Conservation (phyloP, 2,329 filamentous ascomycete genomes). For the Monilinia laxa region DNA sequence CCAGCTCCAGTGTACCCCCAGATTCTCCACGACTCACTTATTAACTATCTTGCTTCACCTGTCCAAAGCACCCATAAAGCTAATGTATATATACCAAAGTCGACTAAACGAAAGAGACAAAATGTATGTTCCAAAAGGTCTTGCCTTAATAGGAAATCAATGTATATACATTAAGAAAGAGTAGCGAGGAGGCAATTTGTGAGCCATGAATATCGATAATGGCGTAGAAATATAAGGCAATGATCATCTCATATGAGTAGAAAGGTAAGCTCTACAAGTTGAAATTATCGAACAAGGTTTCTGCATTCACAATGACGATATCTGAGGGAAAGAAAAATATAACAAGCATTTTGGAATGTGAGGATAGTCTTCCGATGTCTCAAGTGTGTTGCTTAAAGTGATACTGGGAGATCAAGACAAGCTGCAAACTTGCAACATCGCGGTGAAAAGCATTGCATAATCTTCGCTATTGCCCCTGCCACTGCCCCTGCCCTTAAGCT, state of each 20-base stretch:
- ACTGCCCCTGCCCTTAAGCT: background rate
- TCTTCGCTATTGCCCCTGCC: background rate
- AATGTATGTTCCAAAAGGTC: conserved; percentile 79
- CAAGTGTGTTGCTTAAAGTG: no score
- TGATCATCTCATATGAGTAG: conserved; percentile 73
- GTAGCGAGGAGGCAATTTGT: conserved; percentile 62
- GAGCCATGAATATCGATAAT: conserved; percentile 64
- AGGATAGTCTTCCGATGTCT: no score
- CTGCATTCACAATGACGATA: background rate
- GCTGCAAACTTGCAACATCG: no score
- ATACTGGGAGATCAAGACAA: no score
- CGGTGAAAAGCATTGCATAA: no score
- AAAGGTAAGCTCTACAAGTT: conserved; percentile 58
- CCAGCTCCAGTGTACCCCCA: no score
- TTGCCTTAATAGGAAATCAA: conserved; percentile 58
- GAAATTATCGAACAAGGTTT: background rate
- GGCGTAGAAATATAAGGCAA: conserved; percentile 66
- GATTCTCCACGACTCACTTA: no score
- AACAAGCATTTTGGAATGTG: background rate
- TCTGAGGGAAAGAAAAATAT: background rate
- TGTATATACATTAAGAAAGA: conserved; percentile 56
- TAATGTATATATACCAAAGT: conserved; percentile 64
- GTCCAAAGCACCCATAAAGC: conserved; percentile 68
- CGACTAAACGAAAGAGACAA: conserved; percentile 75
- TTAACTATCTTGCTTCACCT: background rate